phyloP scores from a whole-genome alignment of 495 filamentous ascomycete genomes.

The Penicillium fimorum region DNA sequence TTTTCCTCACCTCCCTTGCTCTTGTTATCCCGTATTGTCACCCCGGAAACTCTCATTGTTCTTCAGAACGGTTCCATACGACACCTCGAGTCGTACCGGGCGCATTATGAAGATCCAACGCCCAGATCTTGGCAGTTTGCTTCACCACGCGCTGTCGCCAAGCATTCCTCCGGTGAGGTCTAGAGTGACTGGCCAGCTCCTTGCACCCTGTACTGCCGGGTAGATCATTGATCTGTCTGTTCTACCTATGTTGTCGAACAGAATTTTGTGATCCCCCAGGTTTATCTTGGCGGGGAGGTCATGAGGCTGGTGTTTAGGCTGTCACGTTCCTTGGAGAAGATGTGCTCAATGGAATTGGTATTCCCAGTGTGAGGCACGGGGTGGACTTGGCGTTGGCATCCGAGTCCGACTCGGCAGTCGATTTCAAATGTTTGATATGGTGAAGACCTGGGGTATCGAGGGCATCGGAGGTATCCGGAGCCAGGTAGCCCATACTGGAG shows the following conservation, averaged over 20 bases:
- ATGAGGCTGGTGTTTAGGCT: background rate
- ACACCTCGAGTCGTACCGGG: conserved; percentile 16
- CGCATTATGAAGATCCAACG: conserved; percentile 28
- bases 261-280: background rate
- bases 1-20: background rate
- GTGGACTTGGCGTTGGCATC: conserved; percentile 5
- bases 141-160: conserved; percentile 20
- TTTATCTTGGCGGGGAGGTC: conserved; percentile 3
- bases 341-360: background rate
- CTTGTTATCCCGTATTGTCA: conserved; percentile 12
- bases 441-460: background rate
- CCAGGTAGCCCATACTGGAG: background rate
- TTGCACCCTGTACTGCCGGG: conserved; percentile 10
- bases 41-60: conserved; percentile 2
- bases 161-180: conserved; percentile 20
- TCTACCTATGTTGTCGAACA: conserved; percentile 2
- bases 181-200: conserved; percentile 4
- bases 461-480: background rate
- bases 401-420: background rate
- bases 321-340: background rate
- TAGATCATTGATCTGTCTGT: conserved; percentile 16
- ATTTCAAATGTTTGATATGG: background rate
- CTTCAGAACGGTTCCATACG: background rate
- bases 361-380: conserved; percentile 1
- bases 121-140: conserved; percentile 24